Percentiles rank a stretch among this genome's conserved stretches.
Conservation (phyloP, 768 basidiomycete genomes). For the Lactarius quietus region DNA sequence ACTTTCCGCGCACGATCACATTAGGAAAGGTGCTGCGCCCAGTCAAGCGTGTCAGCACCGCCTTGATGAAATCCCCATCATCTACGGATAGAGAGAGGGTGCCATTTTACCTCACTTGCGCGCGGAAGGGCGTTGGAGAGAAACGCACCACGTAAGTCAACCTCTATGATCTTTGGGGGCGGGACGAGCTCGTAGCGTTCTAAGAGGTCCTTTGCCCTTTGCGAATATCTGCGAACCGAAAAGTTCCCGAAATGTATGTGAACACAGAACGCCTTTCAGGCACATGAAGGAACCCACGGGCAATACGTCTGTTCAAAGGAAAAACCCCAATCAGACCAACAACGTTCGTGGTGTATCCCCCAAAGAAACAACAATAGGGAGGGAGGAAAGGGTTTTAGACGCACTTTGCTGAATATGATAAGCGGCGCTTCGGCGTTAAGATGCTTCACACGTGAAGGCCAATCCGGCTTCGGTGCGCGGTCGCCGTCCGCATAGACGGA, state of each 20-base stretch:
- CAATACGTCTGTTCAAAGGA: constrained; percentile 55
- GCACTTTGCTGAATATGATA: constrained; percentile 79
- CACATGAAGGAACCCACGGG: constrained; percentile 47
- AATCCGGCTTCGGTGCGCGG: constrained; percentile 35
- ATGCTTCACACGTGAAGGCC: constrained; percentile 40
- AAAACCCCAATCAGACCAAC: not conserved
- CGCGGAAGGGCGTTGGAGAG: not conserved
- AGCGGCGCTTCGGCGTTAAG: constrained; percentile 56
- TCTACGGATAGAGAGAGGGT: constrained; percentile 36
- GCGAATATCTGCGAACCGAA: constrained; percentile 51
- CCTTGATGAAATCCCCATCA: constrained; percentile 61
- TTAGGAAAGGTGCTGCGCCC: constrained; percentile 73
- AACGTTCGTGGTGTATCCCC: not conserved
- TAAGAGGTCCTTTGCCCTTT: constrained; percentile 59
- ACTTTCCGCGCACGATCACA: constrained; percentile 57
- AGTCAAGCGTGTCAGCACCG: constrained; percentile 63
- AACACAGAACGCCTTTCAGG: constrained; percentile 1
- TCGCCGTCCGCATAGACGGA: constrained; percentile 52
- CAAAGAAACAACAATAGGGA: not conserved
- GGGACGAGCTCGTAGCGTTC: constrained; percentile 58
- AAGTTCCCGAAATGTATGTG: not conserved
- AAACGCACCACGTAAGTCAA: constrained; percentile 61
- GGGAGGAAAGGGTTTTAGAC: constrained; percentile 21
- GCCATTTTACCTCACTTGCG: not conserved
- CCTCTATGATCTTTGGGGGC: constrained; percentile 66